Percentiles rank a stretch among this genome's conserved stretches.
Evolutionary conservation across 2,329 filamentous ascomycete species (phyloP).

Genomic region (Paracoccidioides brasiliensis): DNA sequence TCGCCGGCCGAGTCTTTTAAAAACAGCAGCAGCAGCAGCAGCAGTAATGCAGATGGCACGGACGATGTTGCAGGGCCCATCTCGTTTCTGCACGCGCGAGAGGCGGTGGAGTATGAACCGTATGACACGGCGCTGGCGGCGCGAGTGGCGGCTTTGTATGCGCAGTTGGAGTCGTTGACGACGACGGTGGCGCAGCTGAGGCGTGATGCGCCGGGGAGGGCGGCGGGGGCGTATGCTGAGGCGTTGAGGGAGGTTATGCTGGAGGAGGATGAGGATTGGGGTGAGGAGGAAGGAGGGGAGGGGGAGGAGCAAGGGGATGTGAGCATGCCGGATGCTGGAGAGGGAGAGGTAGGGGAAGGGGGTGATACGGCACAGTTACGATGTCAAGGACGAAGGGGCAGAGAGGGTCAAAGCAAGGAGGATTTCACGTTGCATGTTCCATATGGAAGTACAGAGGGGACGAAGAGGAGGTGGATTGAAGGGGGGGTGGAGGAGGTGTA

Average conservation of each 20-base stretch:
- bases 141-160: slow-evolving; percentile 33
- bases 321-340: slow-evolving; percentile 18
- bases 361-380: slow-evolving; percentile 5
- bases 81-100: slow-evolving; percentile 23
- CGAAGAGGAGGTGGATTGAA: slow-evolving; percentile 27
- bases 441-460: slow-evolving; percentile 19
- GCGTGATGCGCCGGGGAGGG: slow-evolving; percentile 30
- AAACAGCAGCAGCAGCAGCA: not conserved
- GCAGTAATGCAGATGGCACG: not conserved
- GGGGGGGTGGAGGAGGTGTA: slow-evolving; percentile 33
- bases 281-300: slow-evolving; percentile 44
- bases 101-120: slow-evolving; percentile 35
- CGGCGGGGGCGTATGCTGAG: slow-evolving; percentile 28
- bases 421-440: slow-evolving; percentile 18
- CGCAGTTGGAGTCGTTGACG: slow-evolving; percentile 35
- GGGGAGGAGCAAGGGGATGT: slow-evolving; percentile 9
- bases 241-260: slow-evolving; percentile 23
- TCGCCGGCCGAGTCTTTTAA: not conserved
- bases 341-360: slow-evolving; percentile 28
- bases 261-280: slow-evolving; percentile 28
- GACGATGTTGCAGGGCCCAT: not conserved
- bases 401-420: not conserved
- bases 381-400: not conserved
- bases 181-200: slow-evolving; percentile 35
- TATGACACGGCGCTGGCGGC: slow-evolving; percentile 33